Evolutionary conservation across 2,329 filamentous ascomycete species (phyloP).

Genomic region (Arthrobotrys sinensis): DNA sequence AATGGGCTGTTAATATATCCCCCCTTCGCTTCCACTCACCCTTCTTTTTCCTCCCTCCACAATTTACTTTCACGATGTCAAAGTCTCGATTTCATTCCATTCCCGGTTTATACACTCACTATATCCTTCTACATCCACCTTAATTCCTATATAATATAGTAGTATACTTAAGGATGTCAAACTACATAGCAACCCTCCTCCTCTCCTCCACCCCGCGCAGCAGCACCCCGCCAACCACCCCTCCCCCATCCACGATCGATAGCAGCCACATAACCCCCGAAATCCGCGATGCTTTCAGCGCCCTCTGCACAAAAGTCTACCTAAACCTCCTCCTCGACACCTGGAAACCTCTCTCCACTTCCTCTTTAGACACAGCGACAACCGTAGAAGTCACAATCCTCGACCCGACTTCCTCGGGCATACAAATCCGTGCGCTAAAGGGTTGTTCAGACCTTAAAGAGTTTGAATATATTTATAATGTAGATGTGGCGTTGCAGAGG

Average conservation of each 20-base stretch:
- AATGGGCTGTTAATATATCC: neutral
- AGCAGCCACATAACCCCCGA: neutral
- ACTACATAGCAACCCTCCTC: conserved; percentile 33
- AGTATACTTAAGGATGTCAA: neutral
- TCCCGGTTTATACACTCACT: neutral
- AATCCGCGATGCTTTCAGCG: conserved; percentile 8
- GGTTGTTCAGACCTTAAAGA: conserved; percentile 79
- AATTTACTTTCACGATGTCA: conserved; percentile 16
- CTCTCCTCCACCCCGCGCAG: conserved; percentile 25
- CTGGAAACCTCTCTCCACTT: conserved; percentile 9
- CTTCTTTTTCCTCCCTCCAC: neutral
- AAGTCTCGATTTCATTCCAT: neutral
- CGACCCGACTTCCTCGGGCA: neutral
- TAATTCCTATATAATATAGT: neutral
- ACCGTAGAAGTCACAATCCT: conserved; percentile 17
- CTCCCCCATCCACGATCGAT: neutral
- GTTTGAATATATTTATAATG: conserved; percentile 90
- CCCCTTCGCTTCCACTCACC: conserved; percentile 2
- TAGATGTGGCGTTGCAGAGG: conserved; percentile 83
- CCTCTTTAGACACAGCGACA: neutral
- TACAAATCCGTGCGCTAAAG: conserved; percentile 4
- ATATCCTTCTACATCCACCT: neutral
- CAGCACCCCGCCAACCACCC: neutral
- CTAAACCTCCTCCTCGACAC: conserved; percentile 12
- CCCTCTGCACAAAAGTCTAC: conserved; percentile 17